Percentiles rank a stretch among this genome's conserved stretches.
Conservation (phyloP, 305 asterid genomes). For the Rubia peregrina region DNA sequence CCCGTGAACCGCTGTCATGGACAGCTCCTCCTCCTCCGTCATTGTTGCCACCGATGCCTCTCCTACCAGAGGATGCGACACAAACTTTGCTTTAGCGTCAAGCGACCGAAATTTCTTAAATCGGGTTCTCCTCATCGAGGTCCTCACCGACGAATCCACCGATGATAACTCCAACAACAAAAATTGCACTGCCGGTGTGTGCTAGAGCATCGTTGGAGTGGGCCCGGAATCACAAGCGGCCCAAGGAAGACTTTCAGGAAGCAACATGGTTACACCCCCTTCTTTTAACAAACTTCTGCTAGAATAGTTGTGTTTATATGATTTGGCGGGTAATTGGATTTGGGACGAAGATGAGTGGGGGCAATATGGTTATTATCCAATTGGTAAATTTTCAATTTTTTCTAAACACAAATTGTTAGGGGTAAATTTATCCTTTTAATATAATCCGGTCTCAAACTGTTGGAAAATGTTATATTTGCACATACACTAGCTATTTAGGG, state of each 20-base stretch:
- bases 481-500: too few relatives aligned
- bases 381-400: too few relatives aligned
- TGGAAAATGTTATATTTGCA: too few relatives aligned
- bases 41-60: slow-evolving; percentile 35
- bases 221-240: slow-evolving; percentile 84
- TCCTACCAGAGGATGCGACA: slow-evolving; percentile 35
- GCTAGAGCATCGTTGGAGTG: slow-evolving; percentile 78
- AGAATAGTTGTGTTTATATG: too few relatives aligned
- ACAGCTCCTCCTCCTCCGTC: slow-evolving; percentile 37
- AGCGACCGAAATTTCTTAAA: slow-evolving; percentile 89
- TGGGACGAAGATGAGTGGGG: too few relatives aligned
- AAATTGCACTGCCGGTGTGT: slow-evolving; percentile 35
- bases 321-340: too few relatives aligned
- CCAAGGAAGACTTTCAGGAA: slow-evolving; percentile 58
- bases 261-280: slow-evolving; percentile 38
- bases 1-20: slow-evolving; percentile 74
- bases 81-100: slow-evolving; percentile 84
- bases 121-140: slow-evolving; percentile 78
- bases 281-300: too few relatives aligned
- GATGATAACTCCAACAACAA: slow-evolving; percentile 37
- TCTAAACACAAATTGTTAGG: too few relatives aligned
- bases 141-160: slow-evolving; percentile 55
- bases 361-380: too few relatives aligned
- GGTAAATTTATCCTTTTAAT: too few relatives aligned
- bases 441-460: too few relatives aligned